A percentile compares a stretch with the other conserved stretches of the same genome.
Conservation (phyloP, 2,329 filamentous ascomycete species). For the Cytospora paraplurivora region DNA sequence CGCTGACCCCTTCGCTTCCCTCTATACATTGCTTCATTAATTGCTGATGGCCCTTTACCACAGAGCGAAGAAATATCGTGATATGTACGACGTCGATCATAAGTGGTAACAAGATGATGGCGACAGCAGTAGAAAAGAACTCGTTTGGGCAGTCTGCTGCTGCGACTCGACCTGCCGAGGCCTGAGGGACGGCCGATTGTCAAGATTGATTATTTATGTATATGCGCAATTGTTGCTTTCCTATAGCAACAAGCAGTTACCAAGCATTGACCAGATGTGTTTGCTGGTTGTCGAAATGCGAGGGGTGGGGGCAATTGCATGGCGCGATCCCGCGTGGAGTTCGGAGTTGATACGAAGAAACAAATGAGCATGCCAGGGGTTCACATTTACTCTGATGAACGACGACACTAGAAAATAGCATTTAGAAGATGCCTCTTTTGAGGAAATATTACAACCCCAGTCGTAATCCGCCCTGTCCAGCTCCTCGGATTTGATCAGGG, state of each 20-base stretch:
- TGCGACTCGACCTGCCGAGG: constrained; percentile 26
- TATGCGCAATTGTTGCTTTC: not conserved
- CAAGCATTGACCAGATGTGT: not conserved
- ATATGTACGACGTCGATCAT: constrained; percentile 93
- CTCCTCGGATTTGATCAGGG: not conserved
- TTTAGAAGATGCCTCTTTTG: not conserved
- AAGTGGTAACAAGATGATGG: constrained; percentile 87
- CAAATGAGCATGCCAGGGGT: constrained; percentile 1
- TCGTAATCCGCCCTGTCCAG: not conserved
- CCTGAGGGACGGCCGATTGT: constrained; percentile 2
- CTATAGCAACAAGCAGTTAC: not conserved
- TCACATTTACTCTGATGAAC: not conserved
- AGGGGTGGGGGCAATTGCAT: constrained; percentile 9
- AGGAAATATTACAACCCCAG: not conserved
- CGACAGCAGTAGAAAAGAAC: constrained; percentile 74
- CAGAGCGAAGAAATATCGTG: constrained; percentile 77
- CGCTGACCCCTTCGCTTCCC: not conserved
- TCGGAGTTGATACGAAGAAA: not conserved
- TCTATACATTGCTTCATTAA: not conserved
- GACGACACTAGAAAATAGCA: not conserved
- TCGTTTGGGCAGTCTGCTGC: constrained; percentile 56
- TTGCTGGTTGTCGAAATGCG: constrained; percentile 2
- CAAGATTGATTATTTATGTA: not conserved
- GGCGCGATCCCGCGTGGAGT: constrained; percentile 7
- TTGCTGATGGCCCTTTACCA: constrained; percentile 22